Evolutionary conservation across 2,329 filamentous ascomycete genomes (phyloP), one percentile per base, ranked within the genome.

Genomic region (Xylaria sp.): DNA sequence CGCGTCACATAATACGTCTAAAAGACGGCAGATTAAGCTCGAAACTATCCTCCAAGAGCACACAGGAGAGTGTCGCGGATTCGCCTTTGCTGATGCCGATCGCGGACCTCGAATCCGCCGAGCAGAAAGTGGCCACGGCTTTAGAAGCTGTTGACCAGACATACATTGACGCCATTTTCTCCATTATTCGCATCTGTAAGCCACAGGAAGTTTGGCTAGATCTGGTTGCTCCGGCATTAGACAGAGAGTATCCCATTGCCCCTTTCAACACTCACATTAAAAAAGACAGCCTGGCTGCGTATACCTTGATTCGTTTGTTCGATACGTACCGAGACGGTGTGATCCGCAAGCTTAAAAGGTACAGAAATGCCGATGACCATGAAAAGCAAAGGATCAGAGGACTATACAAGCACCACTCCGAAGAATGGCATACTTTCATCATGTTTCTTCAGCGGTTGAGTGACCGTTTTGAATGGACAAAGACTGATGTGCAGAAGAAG

Each of bases 131-230:
- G 6, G 73, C 76, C 5, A 69, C 64, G 7, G 65, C 72, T 9
- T 60, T 80, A 0, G 70, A 57, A 50, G 69, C 49, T 12, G 38
- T 70, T 0, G 70, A 73, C 53, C 53, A 61, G 31, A 21, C 6
- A 0, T 66, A 66, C 38, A 66, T 73, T 14, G 46, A 64, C 1
- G 51, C 45, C 0, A 65, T 79, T 3, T 73, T 77, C 50, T 61
- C 71, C 7, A 49, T 69, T 12, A 51, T 70, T 28, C 38, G 38
- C 8, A 7, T 23, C 2, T 49, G 42, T 19, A 15, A 45, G 7
- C 64, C 69, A 15, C 35, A 64, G 4, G 54, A 71, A 2, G 58
- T 74, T 5, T 78, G 77, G 76, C 35, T 66, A 0, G 38, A 71
- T 28, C 60, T 71, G n/a, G 55, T 78, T 14, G 31, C 62, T 21